Evolutionary conservation across 345 rosid species (phyloP), one percentile per base, ranked within the genome.

Genomic region (Alliaria petiolata): DNA sequence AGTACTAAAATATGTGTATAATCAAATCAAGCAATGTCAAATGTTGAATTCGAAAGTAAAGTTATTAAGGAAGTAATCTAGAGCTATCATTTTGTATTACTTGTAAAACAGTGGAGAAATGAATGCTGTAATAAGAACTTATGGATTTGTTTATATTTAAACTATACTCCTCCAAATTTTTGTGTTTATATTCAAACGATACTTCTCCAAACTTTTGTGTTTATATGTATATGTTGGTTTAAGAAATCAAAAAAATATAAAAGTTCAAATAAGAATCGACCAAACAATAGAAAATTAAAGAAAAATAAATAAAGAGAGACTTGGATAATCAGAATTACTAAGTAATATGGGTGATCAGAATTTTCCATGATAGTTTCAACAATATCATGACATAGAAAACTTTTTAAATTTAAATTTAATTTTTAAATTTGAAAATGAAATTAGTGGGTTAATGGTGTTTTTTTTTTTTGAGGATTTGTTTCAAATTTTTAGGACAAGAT

Each of bases 401-500:
- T 0, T 11, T 45, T 17, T 9, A 12, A 33, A 39, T 36, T 13
- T 10, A 43, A 14, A 28, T 11, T 8, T 19, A 14, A 16, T n/a
- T n/a, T n/a, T n/a, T n/a, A n/a, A 34, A 4, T 35, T 13, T 45
- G 25, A 58, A 35, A 20, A 60, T 33, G 54, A 58, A 58, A 69
- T 69, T 57, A 45, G 56, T 57, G 35, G 47, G 15, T 56, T 4
- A 59, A 70, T 59, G 28, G 43, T 1, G 7, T 30, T 9, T 34
- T 57, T 4, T 42, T 43, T 15, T 69, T 10, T 2, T 7, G 2
- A 17, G 22, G 20, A 16, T 26, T 51, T 36, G 59, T 70, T 39
- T 19, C 54, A 62, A 62, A 17, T 35, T 62, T 39, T 2, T 47
- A 66, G 20, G 67, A 66, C 67, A 75, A 74, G 67, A 14, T 14